phyloP scores from a whole-genome alignment of 2,329 filamentous ascomycete genomes.

The Alternaria solani region DNA sequence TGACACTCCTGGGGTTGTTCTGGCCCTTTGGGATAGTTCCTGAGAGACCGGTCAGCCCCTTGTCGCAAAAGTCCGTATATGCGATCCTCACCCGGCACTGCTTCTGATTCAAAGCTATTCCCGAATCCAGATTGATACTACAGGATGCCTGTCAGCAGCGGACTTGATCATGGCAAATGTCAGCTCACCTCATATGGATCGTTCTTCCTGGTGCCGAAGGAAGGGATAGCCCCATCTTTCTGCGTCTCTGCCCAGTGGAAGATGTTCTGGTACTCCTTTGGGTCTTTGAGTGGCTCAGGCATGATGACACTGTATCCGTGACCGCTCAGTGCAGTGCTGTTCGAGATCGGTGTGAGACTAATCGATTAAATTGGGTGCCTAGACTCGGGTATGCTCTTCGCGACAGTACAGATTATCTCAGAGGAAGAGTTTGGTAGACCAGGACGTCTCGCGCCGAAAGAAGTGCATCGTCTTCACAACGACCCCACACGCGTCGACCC shows the following conservation, averaged over 20 bases:
- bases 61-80: constrained; percentile 2
- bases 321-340: not conserved
- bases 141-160: constrained; percentile 15
- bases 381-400: not conserved
- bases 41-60: constrained; percentile 26
- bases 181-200: constrained; percentile 60
- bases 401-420: not conserved
- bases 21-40: constrained; percentile 58
- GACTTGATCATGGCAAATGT: constrained; percentile 1
- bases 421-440: not conserved
- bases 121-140: constrained; percentile 66
- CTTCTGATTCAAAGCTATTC: constrained; percentile 60
- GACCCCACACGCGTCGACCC: constrained; percentile 20
- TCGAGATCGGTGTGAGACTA: constrained; percentile 3
- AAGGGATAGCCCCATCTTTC: constrained; percentile 63
- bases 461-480: constrained; percentile 9
- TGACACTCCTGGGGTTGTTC: constrained; percentile 51
- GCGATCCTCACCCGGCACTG: constrained; percentile 49
- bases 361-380: not conserved
- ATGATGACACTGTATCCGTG: constrained; percentile 22
- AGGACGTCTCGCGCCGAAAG: constrained; percentile 5
- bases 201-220: constrained; percentile 62
- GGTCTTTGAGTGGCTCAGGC: constrained; percentile 41
- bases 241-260: constrained; percentile 67
- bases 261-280: constrained; percentile 50